Conservation (phyloP, 805 yeast species). For the Lachancea nothofagi region DNA sequence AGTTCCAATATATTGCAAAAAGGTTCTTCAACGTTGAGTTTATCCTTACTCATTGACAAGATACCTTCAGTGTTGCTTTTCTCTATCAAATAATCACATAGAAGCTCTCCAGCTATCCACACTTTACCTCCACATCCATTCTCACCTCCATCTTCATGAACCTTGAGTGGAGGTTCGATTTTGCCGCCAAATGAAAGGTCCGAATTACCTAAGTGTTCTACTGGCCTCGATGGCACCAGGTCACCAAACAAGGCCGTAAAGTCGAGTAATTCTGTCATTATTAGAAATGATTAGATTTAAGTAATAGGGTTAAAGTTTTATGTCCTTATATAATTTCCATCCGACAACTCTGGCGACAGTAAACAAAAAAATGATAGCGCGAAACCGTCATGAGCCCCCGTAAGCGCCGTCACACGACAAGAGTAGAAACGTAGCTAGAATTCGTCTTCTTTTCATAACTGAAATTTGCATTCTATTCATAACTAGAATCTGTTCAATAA, state of each 20-base stretch:
- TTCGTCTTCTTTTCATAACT: too few species aligned
- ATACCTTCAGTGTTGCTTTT: slow-evolving; percentile 16
- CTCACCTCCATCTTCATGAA: slow-evolving; percentile 53
- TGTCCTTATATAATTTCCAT: not conserved
- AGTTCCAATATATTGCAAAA: slow-evolving; percentile 40
- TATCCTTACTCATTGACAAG: slow-evolving; percentile 3
- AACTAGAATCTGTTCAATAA: not conserved
- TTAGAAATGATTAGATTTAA: too few species aligned
- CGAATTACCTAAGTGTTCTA: slow-evolving; percentile 35
- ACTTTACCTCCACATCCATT: slow-evolving; percentile 60
- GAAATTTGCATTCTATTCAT: too few species aligned
- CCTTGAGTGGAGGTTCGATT: slow-evolving; percentile 34
- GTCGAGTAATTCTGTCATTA: slow-evolving; percentile 16
- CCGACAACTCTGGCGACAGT: not conserved
- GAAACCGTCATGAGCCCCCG: not conserved
- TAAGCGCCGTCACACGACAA: too few species aligned
- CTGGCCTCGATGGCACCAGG: slow-evolving; percentile 14
- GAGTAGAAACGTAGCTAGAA: too few species aligned
- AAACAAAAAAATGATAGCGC: not conserved
- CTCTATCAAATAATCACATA: slow-evolving; percentile 41
- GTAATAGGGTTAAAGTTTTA: not conserved
- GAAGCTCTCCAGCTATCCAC: slow-evolving; percentile 56
- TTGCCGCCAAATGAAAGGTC: slow-evolving; percentile 39
- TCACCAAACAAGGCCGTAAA: slow-evolving; percentile 13
- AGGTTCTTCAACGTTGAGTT: slow-evolving; percentile 5